Evolutionary conservation across 2,329 filamentous ascomycete species (phyloP).

Genomic region (Cladophialophora immunda): DNA sequence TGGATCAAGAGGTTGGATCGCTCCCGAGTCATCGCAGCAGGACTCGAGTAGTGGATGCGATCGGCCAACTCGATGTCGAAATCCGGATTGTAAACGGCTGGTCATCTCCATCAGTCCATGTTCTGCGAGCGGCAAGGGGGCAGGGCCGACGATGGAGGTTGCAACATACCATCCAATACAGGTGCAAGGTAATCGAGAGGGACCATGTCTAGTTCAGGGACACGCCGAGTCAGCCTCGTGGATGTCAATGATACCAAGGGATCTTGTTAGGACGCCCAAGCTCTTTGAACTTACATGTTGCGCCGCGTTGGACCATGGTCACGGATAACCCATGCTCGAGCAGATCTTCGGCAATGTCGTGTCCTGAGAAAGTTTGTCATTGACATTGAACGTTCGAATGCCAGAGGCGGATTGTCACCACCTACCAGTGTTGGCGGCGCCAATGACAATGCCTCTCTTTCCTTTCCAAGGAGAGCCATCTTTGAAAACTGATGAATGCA

Average conservation of each 20-base stretch:
- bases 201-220: not conserved
- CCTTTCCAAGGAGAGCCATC: not conserved
- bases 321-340: not conserved
- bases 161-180: not conserved
- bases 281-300: conserved; percentile 31
- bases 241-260: no score
- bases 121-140: conserved; percentile 22
- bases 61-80: not conserved
- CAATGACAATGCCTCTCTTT: not conserved
- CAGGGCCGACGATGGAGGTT: not conserved
- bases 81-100: not conserved
- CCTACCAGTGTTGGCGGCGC: not conserved
- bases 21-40: not conserved
- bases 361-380: not conserved
- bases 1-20: conserved; percentile 3
- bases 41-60: not conserved
- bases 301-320: not conserved
- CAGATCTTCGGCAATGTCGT: conserved; percentile 1
- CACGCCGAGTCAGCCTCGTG: not conserved
- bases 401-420: no score
- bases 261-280: not conserved
- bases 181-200: not conserved
- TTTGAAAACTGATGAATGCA: not conserved
- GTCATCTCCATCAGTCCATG: not conserved
- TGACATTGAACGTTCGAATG: no score